phyloP scores from a whole-genome alignment of 768 basidiomycete genomes.

The Mycena belliarum region DNA sequence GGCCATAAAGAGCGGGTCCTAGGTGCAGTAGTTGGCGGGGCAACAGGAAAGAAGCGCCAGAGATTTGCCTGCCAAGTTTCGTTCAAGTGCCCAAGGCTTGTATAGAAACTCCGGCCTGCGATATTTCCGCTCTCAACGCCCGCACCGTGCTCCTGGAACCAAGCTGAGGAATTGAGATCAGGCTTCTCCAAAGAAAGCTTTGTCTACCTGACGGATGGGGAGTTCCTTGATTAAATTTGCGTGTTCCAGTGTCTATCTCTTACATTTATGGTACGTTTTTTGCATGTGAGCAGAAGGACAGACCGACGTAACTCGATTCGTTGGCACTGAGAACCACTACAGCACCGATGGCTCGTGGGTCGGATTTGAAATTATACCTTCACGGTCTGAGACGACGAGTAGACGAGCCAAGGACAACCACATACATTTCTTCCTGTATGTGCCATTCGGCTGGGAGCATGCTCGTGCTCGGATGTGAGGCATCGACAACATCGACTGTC shows the following conservation, averaged over 20 bases:
- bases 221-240: conserved; percentile 62
- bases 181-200: too few relatives aligned
- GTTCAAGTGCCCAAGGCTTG: conserved; percentile 75
- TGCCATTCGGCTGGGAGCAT: conserved; percentile 54
- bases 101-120: conserved; percentile 83
- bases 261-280: neutral
- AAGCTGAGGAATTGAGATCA: conserved; percentile 50
- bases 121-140: conserved; percentile 51
- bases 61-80: conserved; percentile 71
- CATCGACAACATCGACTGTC: conserved; percentile 61
- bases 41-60: neutral
- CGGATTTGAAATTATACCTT: conserved; percentile 74
- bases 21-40: conserved; percentile 2
- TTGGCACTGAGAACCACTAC: conserved; percentile 64
- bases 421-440: conserved; percentile 63
- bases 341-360: conserved; percentile 66
- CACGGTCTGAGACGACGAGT: neutral
- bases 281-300: neutral
- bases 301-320: conserved; percentile 60
- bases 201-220: conserved; percentile 76
- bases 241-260: conserved; percentile 43
- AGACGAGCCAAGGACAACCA: neutral
- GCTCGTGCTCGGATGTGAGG: conserved; percentile 61
- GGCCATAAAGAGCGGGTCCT: conserved; percentile 68
- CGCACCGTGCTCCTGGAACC: conserved; percentile 79